These are phyloP conservation scores for Macadamia integrifolia DNA, from an alignment of 164 flowering plant genomes.

Conservation along the genomic window DNA sequence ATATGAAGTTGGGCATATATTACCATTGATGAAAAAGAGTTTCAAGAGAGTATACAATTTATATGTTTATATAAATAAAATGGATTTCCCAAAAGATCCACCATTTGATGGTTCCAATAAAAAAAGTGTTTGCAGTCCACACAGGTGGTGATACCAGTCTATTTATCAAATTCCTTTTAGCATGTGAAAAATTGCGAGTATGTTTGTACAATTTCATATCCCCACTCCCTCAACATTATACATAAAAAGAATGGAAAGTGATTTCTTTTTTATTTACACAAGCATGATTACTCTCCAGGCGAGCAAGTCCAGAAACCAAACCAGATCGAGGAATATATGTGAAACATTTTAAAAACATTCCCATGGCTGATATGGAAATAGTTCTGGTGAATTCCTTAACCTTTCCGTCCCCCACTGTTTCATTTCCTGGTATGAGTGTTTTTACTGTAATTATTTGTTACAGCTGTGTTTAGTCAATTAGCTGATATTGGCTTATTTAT, in stretches of 20 bases:
- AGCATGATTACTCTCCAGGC: constrained; percentile 36
- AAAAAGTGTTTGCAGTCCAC: not conserved
- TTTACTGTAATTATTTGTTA: not conserved
- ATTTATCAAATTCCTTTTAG: not conserved
- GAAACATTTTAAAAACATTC: constrained; percentile 93
- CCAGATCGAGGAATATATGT: constrained; percentile 71
- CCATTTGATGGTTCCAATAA: not conserved
- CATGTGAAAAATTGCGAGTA: not conserved
- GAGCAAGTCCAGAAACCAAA: constrained; percentile 45
- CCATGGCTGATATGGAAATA: constrained; percentile 99
- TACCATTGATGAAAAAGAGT: not conserved
- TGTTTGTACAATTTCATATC: not conserved
- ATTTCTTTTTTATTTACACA: not conserved
- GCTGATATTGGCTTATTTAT: constrained; percentile 7
- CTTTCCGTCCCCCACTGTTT: not conserved
- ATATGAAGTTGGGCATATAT: not conserved
- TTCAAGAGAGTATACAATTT: not conserved
- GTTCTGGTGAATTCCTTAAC: constrained; percentile 60
- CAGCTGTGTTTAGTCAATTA: not conserved
- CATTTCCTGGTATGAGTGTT: not conserved
- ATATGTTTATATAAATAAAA: not conserved
- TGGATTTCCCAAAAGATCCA: not conserved
- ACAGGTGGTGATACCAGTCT: not conserved
- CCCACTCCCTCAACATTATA: not conserved
- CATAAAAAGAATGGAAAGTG: not conserved